These are phyloP conservation scores for Mycena vulgaris DNA, from an alignment of 768 basidiomycete genomes.

Conservation along the genomic window DNA sequence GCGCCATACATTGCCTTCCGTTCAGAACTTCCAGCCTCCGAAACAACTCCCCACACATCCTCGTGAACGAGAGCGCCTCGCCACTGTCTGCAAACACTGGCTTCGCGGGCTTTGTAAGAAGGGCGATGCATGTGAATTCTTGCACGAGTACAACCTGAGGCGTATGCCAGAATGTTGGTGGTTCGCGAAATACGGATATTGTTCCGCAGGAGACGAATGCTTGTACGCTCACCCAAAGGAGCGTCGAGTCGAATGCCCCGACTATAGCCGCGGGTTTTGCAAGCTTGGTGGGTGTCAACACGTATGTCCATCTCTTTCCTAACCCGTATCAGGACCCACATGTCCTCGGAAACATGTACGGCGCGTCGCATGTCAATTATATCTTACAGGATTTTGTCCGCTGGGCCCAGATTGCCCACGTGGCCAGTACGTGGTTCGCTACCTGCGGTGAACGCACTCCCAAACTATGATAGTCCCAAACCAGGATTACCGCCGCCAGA, in stretches of 20 bases:
- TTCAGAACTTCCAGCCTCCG: constrained; percentile 91
- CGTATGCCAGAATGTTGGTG: constrained; percentile 99
- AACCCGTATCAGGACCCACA: constrained; percentile 71
- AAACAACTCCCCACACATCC: constrained; percentile 88
- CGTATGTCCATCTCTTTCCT: constrained; percentile 17
- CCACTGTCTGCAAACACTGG: constrained; percentile 99
- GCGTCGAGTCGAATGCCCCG: constrained; percentile 92
- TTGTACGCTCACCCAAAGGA: constrained; percentile 97
- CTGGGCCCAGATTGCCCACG: constrained; percentile 89
- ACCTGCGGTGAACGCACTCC: constrained; percentile 23
- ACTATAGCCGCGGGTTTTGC: constrained; percentile 97
- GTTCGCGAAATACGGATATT: constrained; percentile 98
- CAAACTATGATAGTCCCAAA: constrained; percentile 73
- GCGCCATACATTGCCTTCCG: constrained; percentile 91
- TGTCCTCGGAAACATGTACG: constrained; percentile 96
- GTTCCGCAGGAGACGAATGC: constrained; percentile 97
- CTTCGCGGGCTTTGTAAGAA: constrained; percentile 98
- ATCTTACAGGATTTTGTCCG: constrained; percentile 95
- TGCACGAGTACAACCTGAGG: constrained; percentile 98
- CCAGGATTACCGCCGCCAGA: constrained; percentile 77
- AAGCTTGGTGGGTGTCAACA: constrained; percentile 78
- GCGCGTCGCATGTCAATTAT: constrained; percentile 90
- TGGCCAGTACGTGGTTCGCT: constrained; percentile 80
- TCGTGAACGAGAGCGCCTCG: constrained; percentile 84
- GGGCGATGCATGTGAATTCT: constrained; percentile 97